phyloP scores from a whole-genome alignment of 257 asterid genomes.

The Gentiana straminea region DNA sequence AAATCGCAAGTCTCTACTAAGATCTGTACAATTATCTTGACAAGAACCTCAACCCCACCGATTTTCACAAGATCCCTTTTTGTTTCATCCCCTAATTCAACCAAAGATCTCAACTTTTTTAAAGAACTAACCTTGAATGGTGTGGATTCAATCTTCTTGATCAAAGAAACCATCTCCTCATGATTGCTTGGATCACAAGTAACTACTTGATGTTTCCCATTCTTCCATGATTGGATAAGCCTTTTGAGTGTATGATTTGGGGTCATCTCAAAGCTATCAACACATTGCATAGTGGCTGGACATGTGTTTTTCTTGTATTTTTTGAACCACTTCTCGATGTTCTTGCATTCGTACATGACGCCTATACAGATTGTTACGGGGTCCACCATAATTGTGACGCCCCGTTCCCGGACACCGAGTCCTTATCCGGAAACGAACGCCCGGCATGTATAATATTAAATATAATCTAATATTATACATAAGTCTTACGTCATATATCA shows the following conservation, averaged over 20 bases:
- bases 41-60: slow-evolving; percentile 56
- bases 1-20: slow-evolving; percentile 45
- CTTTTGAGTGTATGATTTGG: slow-evolving; percentile 78
- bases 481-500: too few relatives aligned
- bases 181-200: slow-evolving; percentile 17
- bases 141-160: slow-evolving; percentile 38
- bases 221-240: slow-evolving; percentile 45
- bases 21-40: slow-evolving; percentile 43
- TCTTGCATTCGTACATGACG: slow-evolving; percentile 64
- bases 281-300: slow-evolving; percentile 73
- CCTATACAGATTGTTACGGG: slow-evolving; percentile 83
- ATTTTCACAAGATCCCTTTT: slow-evolving; percentile 39
- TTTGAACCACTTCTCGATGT: slow-evolving; percentile 66
- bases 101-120: slow-evolving; percentile 31
- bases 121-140: slow-evolving; percentile 67
- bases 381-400: slow-evolving; percentile 80
- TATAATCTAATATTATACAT: too few relatives aligned
- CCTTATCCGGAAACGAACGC: too few relatives aligned
- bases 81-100: slow-evolving; percentile 33
- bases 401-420: too few relatives aligned
- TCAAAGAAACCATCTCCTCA: slow-evolving; percentile 37
- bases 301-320: slow-evolving; percentile 58
- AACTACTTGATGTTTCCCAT: slow-evolving; percentile 14
- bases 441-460: too few relatives aligned
- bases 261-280: slow-evolving; percentile 36